Evolutionary conservation across 2,329 filamentous ascomycete genomes (phyloP), one percentile per base, ranked within the genome.

Genomic region (Penicillium sp.): DNA sequence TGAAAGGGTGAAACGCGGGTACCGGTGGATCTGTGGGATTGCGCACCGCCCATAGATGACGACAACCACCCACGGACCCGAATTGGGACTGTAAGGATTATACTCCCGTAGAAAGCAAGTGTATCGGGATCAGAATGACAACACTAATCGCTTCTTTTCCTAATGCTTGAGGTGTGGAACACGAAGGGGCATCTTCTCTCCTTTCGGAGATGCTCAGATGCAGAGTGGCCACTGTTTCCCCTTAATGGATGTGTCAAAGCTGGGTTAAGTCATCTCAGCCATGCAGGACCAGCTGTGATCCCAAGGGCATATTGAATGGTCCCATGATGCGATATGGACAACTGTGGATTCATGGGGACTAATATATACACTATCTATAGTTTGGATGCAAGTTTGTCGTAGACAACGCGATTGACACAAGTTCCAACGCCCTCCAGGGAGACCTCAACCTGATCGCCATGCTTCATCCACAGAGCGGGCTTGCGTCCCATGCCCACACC

Each of bases 401-500:
- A 75, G 42, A 73, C 69, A 42, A 77, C 70, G 44, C 67, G 69
- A 65, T 80, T 78, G 48, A 69, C 58, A 61, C 75, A 85, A 14
- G 79, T 81, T 23, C 88, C 88, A 6, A 90, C 84, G 1, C 80
- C 77, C 63, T 90, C 85, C 1, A 90, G 77, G 6, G 79, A 80
- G 48, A 90, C 87, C 68, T 89, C 85, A 20, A 90, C 86, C 22
- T 85, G 73, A 69, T 90, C 88, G 4, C 87, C 85, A 68, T 90
- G 81, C 70, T 86, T 85, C 54, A 90, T 74, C 85, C 87, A 90
- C 9, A 88, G 63, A 54, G 81, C 82, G 3, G 87, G 87, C 53
- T 81, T 85, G 48, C 82, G 80, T 14, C 87, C 88, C 82, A 88
- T 86, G 1, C 85, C 88, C 20, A 91, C 88, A 29, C 88, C 88